A percentile compares a stretch with the other conserved stretches of the same genome.
Conservation (phyloP, 176 grass and related monocot species). For the Alloteropsis semialata region DNA sequence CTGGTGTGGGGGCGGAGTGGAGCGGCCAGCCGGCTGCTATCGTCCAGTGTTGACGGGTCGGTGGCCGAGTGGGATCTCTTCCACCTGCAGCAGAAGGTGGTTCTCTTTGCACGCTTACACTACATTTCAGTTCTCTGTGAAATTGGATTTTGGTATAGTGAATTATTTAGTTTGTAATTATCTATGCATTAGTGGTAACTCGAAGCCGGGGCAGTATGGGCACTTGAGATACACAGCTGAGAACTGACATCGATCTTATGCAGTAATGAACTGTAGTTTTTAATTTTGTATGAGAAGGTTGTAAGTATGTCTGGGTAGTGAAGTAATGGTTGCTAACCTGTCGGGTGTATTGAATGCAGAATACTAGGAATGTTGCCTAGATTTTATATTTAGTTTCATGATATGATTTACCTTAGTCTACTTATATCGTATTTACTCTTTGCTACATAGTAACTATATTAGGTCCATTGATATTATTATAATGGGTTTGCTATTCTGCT, state of each 20-base stretch:
- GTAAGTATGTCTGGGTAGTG: background rate
- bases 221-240: background rate
- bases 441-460: background rate
- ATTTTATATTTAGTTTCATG: background rate
- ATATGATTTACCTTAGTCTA: background rate
- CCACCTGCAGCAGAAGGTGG: conserved; percentile 66
- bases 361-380: background rate
- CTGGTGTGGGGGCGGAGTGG: conserved; percentile 60
- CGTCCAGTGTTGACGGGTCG: conserved; percentile 80
- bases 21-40: conserved; percentile 62
- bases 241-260: background rate
- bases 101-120: background rate
- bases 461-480: conserved; percentile 5
- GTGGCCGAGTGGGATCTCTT: conserved; percentile 92
- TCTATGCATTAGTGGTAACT: background rate
- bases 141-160: background rate
- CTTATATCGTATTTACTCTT: background rate
- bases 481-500: conserved; percentile 3
- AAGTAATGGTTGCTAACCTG: background rate
- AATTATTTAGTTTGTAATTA: background rate
- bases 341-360: background rate
- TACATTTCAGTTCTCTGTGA: conserved; percentile 15
- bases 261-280: background rate
- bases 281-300: background rate
- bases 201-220: background rate